Base-by-base conservation (phyloP, 352 stramenopile genomes). In the Peronospora farinosa region DNA sequence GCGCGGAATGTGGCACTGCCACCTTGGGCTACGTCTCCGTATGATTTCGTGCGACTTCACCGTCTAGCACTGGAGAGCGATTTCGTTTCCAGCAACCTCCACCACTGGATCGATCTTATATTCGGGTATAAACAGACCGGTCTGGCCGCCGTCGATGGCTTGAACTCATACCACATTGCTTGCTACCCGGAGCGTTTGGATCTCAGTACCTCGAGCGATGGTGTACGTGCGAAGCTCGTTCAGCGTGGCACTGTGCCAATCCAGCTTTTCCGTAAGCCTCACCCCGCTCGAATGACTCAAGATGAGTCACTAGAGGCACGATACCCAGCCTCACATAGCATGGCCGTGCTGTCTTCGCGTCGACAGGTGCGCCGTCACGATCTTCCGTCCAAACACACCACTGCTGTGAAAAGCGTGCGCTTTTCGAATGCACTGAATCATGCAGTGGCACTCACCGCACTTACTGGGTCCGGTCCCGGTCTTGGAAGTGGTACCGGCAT, bases 51-150 rank as follows among this genome's bases (percentile, higher is more conserved):
- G 17, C 83, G 87, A 16, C 84, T 98, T 40, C 96, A 96, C 65
- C 89, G 92, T 8, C 57, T 97, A 47, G 95, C 97, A 8, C 82
- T 99, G 19, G 97, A 99, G 69, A 98, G 91, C 64, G 96, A 99
- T 38, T 96, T 96, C 59, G 96, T 99, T 1, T 98, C 95, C 33
- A 84, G 72, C 47, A 86, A 98, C 55, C 79, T 99, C 15, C 96
- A 99, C 65, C 72, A 92, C 65, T 99, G 97, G 97, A 97, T 99
- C 28, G 97, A 99, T 75, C 79, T 99, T 21, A 87, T 99, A 21
- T 99, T 99, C 72, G 97, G 97, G 0, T 97, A 83, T 70, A 98
- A 98, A 47, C 97, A 99, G 60, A 67, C 73, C 38, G 95, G 96
- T 16, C 63, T 78, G 35, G 62, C 69, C 9, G 91, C 96, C 0